Base-by-base conservation (phyloP, 1,139 yeast genomes). In the Debaryomycetaceae sp. region DNA sequence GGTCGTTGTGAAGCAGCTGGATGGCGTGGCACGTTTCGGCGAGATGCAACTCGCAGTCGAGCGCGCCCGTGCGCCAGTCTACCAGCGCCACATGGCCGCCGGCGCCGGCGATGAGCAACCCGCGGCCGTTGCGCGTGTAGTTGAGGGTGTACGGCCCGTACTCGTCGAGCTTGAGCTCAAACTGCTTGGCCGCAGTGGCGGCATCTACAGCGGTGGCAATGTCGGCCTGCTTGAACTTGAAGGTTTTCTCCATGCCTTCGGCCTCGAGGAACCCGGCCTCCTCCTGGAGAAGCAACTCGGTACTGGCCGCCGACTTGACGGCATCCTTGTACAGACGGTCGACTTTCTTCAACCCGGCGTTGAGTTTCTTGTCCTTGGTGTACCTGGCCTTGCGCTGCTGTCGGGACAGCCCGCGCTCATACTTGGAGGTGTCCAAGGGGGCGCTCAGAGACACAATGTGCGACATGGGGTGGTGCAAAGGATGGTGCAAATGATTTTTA, bases 21-120 rank as follows among this genome's bases (percentile, higher is more conserved):
- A 89, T 96, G 2, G 89, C 94, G 49, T 85, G 75, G 7, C 88
- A 85, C 0, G 97, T 86, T 57, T 93, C 98, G 45, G 83, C 81
- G 17, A 93, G 65, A 49, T 85, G 78, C 34, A 93, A 57, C 54
- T 93, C 99, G 32, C 94, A 78, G 36, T 77, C 81, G 28, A 91
- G 61, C 27, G 64, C 66, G 9, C 98, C 97, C 28, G 79, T 77
- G 52, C 94, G 77, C 97, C 98, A 93, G 58, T 93, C 96, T 65
- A 93, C 81, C 4, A 94, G 76, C 0, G 98, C 97, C 33, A 93
- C 78, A 63, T 93, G 98, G 3, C 99, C 99, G 51, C 86, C 88
- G 29, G 68, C 65, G 12, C 99, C 98, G 9, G 91, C 94, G 20
- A 93, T 63, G 30, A 93, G 67, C 33, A 93, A 57, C 42, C 81